These are phyloP conservation scores for Karstenula rhodostoma DNA, from an alignment of 2,329 filamentous ascomycete genomes.

Conservation along the genomic window DNA sequence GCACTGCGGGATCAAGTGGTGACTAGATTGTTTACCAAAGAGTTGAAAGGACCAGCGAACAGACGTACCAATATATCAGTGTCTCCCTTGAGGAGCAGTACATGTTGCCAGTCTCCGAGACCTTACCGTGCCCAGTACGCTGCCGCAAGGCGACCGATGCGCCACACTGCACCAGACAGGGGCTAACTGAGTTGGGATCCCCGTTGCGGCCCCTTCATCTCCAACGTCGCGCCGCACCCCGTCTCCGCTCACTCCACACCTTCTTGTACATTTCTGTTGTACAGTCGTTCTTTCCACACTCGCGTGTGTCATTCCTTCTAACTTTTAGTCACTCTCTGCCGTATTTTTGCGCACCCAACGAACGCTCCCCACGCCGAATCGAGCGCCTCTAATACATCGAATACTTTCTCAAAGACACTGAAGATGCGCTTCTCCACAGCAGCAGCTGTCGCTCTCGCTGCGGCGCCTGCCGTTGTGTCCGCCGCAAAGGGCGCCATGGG, in stretches of 20 bases:
- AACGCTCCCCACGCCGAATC: not conserved
- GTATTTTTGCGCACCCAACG: conserved; percentile 17
- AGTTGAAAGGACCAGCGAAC: no score
- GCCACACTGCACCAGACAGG: not conserved
- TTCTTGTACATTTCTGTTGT: conserved; percentile 29
- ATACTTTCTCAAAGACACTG: conserved; percentile 4
- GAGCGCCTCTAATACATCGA: not conserved
- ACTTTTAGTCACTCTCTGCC: conserved; percentile 21
- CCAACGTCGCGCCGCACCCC: conserved; percentile 23
- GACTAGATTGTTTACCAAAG: not conserved
- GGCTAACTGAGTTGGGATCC: conserved; percentile 28
- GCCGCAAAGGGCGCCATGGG: conserved; percentile 65
- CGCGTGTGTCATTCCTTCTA: conserved; percentile 21
- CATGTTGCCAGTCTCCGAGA: not conserved
- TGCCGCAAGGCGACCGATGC: conserved; percentile 10
- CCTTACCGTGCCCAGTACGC: not conserved
- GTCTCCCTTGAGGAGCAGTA: not conserved
- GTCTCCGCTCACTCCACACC: conserved; percentile 21
- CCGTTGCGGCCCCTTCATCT: conserved; percentile 28
- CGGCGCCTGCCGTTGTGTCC: conserved; percentile 58
- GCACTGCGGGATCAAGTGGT: not conserved
- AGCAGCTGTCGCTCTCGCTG: conserved; percentile 41
- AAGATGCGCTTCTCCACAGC: conserved; percentile 49
- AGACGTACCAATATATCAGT: not conserved
- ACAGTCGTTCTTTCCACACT: conserved; percentile 35